Evolutionary conservation across 2,329 filamentous ascomycete genomes (phyloP), one percentile per base, ranked within the genome.

Genomic region (Lasiodiplodia sp.): DNA sequence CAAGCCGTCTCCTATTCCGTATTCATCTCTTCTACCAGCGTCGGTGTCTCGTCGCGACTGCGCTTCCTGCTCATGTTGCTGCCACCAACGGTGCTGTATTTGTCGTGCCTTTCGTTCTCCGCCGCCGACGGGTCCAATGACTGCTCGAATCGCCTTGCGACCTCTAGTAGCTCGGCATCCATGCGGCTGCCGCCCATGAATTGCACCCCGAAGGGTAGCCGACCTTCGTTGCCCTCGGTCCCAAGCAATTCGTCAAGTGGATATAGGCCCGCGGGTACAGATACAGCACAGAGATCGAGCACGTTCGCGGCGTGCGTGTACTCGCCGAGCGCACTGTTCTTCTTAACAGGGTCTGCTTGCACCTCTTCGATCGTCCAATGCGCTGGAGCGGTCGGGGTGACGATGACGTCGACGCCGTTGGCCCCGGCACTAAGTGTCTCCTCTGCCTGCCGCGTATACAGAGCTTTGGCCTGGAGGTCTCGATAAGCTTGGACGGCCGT

Each of bases 291-390:
- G 72, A 88, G 81, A 74, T 89, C 87, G 21, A 89, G 75, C 34
- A 89, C 86, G 71, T 89, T 89, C 18, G 84, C 88, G 72, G 86
- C 88, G 72, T 89, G 87, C 0, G 87, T 88, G 68, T 88, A 89
- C 49, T 76, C 75, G 1, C 76, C 77, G 18, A 78, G 60, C 3
- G 81, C 75, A 4, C 85, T 85, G 71, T 89, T 89, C 72, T 85
- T 82, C 18, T 75, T 76, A 25, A 89, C 80, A 0, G 87, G 87
- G 52, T 87, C 84, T 2, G 76, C 76, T 1, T 81, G 77, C 57
- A 89, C 80, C 69, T 87, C 82, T 21, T 82, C 78, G 3, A 88
- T 81, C 0, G 83, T 87, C 49, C 87, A 87, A 55, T 78, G 76
- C 25, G 74, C 77, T 10, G 76, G 76, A 16, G 86, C 79, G 0